Base-by-base conservation (phyloP, 1,284 basidiomycete species). In the Sanguinoderma infundibulare region DNA sequence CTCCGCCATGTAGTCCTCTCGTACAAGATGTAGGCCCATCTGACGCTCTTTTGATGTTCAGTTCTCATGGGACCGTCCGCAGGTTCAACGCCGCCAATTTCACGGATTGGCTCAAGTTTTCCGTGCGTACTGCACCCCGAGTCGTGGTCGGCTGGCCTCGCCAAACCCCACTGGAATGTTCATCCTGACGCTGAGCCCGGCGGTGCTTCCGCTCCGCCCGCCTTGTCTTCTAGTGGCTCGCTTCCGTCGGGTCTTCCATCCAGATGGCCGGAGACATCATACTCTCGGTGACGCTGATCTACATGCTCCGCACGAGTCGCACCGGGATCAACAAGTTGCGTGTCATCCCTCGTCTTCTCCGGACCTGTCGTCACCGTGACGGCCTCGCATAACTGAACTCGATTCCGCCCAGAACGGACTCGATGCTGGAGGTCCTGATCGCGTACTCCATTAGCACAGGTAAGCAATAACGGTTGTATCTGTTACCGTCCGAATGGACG, bases 261-360 rank as follows among this genome's bases (percentile, higher is more conserved):
- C 59, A 60, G 40, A 60, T 60, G 59, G 24, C 49, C 14, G 59
- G 59, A 17, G 59, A 60, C 54, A 14, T 60, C 39, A 55, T 55
- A 12, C 51, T 60, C 34, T 53, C 53, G 14, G 6, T 39, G 8
- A 55, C 49, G 5, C 59, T 60, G 40, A 60, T 60, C 34, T 46
- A 52, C 40, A 54, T 60, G 39, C 50, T 60, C 34, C 39, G 39
- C 26, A 35, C 32, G 26, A 60, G 54, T 35, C 59, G 59, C 34
- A 60, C 59, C 9, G 59, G 54, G 7, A 36, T 56, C 2, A 47
- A 54, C 22, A 51, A 28, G 53, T n/a, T 55, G 34, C 4, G 34
- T 46, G 8, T 50, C 20, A 8, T 17, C 26, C 10, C 6, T 32
- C 30, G 2, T 9, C 8, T 28, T 50, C n/a, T n/a, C 38, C 10